phyloP scores from a whole-genome alignment of 495 filamentous ascomycete species.

The Tetracladium marchalianum region DNA sequence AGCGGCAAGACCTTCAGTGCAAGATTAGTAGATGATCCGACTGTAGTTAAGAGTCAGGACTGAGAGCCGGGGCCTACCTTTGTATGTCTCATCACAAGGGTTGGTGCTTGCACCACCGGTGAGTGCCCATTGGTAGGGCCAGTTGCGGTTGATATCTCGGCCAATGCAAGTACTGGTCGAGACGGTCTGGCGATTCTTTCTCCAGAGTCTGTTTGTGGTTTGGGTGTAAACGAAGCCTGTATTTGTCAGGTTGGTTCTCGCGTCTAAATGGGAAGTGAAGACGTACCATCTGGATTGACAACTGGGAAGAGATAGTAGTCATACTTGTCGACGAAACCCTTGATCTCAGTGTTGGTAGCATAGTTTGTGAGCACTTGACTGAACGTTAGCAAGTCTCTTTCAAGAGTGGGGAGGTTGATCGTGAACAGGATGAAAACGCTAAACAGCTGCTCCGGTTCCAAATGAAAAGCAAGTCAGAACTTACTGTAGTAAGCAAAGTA shows the following conservation, averaged over 20 bases:
- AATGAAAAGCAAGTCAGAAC: not conserved
- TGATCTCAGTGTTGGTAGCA: slow-evolving; percentile 27
- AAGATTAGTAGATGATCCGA: not conserved
- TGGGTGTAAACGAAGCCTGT: slow-evolving; percentile 53
- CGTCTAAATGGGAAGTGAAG: not conserved
- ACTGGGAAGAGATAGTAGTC: slow-evolving; percentile 56
- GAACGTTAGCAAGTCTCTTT: slow-evolving; percentile 39
- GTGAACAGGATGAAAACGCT: too few species aligned
- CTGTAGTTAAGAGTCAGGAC: not conserved
- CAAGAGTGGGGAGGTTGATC: slow-evolving; percentile 9
- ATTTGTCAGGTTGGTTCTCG: not conserved
- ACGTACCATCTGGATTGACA: slow-evolving; percentile 49
- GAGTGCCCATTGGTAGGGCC: slow-evolving; percentile 42
- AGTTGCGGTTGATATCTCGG: slow-evolving; percentile 57
- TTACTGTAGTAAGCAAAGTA: not conserved
- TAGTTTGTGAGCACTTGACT: slow-evolving; percentile 14
- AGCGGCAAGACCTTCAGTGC: slow-evolving; percentile 20
- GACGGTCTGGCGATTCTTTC: slow-evolving; percentile 47
- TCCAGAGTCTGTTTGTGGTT: slow-evolving; percentile 47
- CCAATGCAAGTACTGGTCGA: slow-evolving; percentile 38
- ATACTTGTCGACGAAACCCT: slow-evolving; percentile 42
- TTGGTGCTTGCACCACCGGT: slow-evolving; percentile 40
- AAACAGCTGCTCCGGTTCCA: slow-evolving; percentile 40
- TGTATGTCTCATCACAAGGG: slow-evolving; percentile 45
- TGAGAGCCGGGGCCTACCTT: slow-evolving; percentile 17